phyloP scores from a whole-genome alignment of 208 protist species.

The Leishmania amazonensis region DNA sequence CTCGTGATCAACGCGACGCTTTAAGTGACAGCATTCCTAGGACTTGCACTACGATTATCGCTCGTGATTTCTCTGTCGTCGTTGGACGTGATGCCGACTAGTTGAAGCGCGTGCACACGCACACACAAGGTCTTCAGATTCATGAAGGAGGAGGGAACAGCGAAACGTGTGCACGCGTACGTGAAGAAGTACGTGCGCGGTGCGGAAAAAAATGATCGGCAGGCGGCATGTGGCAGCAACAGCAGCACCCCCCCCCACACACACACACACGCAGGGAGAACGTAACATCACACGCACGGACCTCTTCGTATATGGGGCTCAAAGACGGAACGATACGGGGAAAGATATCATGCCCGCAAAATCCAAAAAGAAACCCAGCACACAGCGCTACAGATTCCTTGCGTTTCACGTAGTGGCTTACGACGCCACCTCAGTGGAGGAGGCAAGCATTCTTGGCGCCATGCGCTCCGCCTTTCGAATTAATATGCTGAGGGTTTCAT shows the following conservation, averaged over 20 bases:
- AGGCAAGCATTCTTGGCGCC: conserved; percentile 6
- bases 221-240: too few relatives aligned
- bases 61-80: not conserved
- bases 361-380: not conserved
- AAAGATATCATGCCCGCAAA: not conserved
- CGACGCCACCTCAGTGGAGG: conserved; percentile 31
- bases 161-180: not conserved
- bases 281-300: not conserved
- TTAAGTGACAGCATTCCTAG: not conserved
- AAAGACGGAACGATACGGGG: not conserved
- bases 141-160: not conserved
- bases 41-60: not conserved
- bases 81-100: not conserved
- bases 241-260: not conserved
- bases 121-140: not conserved
- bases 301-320: not conserved
- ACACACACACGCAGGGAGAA: not conserved
- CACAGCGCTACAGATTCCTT: not conserved
- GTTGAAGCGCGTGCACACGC: not conserved
- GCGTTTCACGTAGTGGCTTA: not conserved
- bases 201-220: not conserved
- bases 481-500: conserved; percentile 33
- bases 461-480: conserved; percentile 39
- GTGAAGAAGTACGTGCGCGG: not conserved
- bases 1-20: not conserved